Conservation (phyloP, 2,329 filamentous ascomycete species). For the Rasamsonia emersonii region DNA sequence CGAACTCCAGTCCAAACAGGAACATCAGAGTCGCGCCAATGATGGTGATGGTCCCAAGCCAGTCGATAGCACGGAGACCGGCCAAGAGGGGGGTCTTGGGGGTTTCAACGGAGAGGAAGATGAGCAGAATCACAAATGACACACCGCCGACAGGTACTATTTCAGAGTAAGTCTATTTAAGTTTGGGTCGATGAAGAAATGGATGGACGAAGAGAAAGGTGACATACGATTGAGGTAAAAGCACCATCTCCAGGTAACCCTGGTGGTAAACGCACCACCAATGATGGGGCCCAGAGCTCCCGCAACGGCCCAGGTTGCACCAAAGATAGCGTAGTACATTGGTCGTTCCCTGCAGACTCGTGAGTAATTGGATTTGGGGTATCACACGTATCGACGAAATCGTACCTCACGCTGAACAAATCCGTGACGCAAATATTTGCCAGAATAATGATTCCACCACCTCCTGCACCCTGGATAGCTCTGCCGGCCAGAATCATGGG, state of each 20-base stretch:
- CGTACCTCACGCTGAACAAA: slow-evolving; percentile 51
- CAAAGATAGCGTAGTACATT: slow-evolving; percentile 55
- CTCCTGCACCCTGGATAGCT: slow-evolving; percentile 55
- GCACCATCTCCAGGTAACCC: slow-evolving; percentile 53
- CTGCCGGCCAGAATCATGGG: slow-evolving; percentile 55
- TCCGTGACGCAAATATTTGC: slow-evolving; percentile 58
- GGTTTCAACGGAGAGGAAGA: slow-evolving; percentile 54
- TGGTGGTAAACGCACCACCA: slow-evolving; percentile 53
- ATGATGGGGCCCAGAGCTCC: slow-evolving; percentile 52
- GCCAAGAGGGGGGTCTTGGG: slow-evolving; percentile 50
- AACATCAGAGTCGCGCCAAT: slow-evolving; percentile 77
- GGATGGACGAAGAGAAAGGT: background rate
- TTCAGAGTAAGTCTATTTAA: slow-evolving; percentile 7
- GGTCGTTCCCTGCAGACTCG: slow-evolving; percentile 38
- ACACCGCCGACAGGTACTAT: slow-evolving; percentile 51
- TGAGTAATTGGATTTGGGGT: background rate
- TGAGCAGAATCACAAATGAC: slow-evolving; percentile 49
- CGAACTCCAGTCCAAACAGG: slow-evolving; percentile 76
- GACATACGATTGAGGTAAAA: slow-evolving; percentile 50
- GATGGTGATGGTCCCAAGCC: slow-evolving; percentile 55
- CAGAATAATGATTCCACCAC: slow-evolving; percentile 55
- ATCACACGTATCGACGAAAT: background rate
- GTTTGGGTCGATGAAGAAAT: background rate
- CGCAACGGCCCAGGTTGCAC: slow-evolving; percentile 54
- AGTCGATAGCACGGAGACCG: slow-evolving; percentile 55